Conservation (phyloP, 257 asterid species). For the Ehretia macrophylla region DNA sequence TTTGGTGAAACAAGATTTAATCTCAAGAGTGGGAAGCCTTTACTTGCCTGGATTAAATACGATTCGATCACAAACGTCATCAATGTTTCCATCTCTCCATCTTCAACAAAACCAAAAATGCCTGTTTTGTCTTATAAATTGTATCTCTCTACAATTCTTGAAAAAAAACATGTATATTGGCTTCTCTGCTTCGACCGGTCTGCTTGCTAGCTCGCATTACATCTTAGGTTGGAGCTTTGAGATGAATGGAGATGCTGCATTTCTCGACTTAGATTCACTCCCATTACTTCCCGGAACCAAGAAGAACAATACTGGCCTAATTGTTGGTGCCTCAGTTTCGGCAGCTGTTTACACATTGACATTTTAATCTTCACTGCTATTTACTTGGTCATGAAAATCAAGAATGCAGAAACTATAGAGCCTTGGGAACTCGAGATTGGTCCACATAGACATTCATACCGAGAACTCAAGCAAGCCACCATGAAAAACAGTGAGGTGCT, state of each 20-base stretch:
- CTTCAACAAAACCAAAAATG: slow-evolving; percentile 31
- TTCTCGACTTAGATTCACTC: slow-evolving; percentile 36
- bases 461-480: slow-evolving; percentile 54
- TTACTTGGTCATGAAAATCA: slow-evolving; percentile 23
- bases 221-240: slow-evolving; percentile 81
- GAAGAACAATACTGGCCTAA: slow-evolving; percentile 19
- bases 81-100: slow-evolving; percentile 48
- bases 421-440: slow-evolving; percentile 24
- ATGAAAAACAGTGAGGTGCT: slow-evolving; percentile 55
- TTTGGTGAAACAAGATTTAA: slow-evolving; percentile 28
- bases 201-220: slow-evolving; percentile 58
- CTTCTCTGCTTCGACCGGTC: slow-evolving; percentile 71
- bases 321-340: slow-evolving; percentile 19
- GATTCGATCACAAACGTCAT: slow-evolving; percentile 29
- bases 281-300: slow-evolving; percentile 32
- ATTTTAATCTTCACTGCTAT: slow-evolving; percentile 18
- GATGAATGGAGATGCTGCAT: slow-evolving; percentile 38
- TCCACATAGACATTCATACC: slow-evolving; percentile 33
- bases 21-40: slow-evolving; percentile 43
- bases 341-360: slow-evolving; percentile 4
- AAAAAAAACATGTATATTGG: slow-evolving; percentile 57
- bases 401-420: slow-evolving; percentile 15
- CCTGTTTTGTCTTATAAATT: slow-evolving; percentile 40
- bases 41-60: slow-evolving; percentile 65
- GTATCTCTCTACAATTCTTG: slow-evolving; percentile 44